Percentiles rank a stretch among this genome's conserved stretches.
phyloP scores from a whole-genome alignment of 23 red algal genomes.

The Gracilaria caudata region DNA sequence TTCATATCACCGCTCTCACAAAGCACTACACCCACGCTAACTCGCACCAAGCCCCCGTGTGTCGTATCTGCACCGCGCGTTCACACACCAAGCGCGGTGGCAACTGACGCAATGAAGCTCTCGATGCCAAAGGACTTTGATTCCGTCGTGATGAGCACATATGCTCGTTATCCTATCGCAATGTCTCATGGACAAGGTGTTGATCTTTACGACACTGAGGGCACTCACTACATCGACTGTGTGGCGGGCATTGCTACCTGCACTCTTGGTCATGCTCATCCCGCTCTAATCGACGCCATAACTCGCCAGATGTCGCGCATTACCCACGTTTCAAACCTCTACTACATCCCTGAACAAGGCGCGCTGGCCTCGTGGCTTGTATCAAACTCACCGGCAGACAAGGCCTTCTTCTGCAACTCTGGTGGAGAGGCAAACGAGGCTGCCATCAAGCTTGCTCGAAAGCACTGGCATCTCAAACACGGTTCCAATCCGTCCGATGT shows the following conservation, averaged over 20 bases:
- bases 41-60: neutral
- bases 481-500: conserved; percentile 18
- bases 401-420: conserved; percentile 99
- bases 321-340: conserved; percentile 93
- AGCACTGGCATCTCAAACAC: conserved; percentile 74
- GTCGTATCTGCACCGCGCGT: neutral
- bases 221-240: conserved; percentile 83
- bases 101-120: neutral
- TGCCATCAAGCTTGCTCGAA: conserved; percentile 94
- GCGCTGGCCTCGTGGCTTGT: conserved; percentile 88
- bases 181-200: conserved; percentile 76
- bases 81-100: neutral
- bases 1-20: neutral
- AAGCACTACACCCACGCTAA: neutral
- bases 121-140: conserved; percentile 44
- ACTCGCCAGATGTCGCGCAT: conserved; percentile 66
- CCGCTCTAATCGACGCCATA: conserved; percentile 70
- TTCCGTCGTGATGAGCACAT: conserved; percentile 88
- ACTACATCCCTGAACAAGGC: conserved; percentile 86
- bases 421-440: conserved; percentile 98
- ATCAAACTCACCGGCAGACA: conserved; percentile 82
- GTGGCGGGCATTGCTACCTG: conserved; percentile 98
- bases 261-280: conserved; percentile 85
- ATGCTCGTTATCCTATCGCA: conserved; percentile 72
- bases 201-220: conserved; percentile 69